Percentiles rank a stretch among this genome's conserved stretches.
Evolutionary conservation across 495 filamentous ascomycete species (phyloP).

Genomic region (Penicillium manginii): DNA sequence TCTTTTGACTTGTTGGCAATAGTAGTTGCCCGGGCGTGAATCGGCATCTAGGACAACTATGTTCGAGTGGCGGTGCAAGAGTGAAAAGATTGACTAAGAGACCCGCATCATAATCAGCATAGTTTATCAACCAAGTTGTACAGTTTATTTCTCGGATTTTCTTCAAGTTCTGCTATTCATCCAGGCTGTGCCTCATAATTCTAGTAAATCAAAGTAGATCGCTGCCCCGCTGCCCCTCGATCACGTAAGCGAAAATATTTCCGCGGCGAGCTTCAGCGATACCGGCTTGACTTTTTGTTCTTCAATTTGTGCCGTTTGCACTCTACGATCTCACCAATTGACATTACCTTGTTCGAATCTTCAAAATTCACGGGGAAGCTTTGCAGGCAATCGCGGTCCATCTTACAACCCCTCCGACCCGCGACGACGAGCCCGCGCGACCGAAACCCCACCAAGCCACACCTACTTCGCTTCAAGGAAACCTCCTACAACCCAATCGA

Average conservation of each 20-base stretch:
- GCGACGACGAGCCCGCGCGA: background rate
- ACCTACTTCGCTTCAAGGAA: background rate
- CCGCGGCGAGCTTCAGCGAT: constrained; percentile 16
- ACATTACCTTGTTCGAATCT: background rate
- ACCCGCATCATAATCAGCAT: background rate
- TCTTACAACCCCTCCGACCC: background rate
- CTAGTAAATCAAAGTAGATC: constrained; percentile 5
- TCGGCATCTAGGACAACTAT: background rate
- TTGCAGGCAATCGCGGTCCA: background rate
- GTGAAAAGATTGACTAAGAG: background rate
- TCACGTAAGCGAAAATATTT: constrained; percentile 25
- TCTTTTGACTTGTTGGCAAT: background rate
- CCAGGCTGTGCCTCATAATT: background rate
- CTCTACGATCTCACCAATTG: background rate
- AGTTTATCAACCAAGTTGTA: background rate
- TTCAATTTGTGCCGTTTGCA: constrained; percentile 5
- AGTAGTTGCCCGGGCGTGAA: background rate
- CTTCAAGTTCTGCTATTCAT: too few species aligned
- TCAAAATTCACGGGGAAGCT: background rate
- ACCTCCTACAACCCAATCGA: background rate
- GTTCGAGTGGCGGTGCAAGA: background rate
- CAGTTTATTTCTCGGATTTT: too few species aligned
- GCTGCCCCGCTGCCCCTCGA: constrained; percentile 17
- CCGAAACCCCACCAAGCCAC: background rate
- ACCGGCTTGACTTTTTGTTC: background rate